Evolutionary conservation across 768 basidiomycete species (phyloP), one percentile per base, ranked within the genome.

Genomic region (Tylopilus vinaceipallidus): DNA sequence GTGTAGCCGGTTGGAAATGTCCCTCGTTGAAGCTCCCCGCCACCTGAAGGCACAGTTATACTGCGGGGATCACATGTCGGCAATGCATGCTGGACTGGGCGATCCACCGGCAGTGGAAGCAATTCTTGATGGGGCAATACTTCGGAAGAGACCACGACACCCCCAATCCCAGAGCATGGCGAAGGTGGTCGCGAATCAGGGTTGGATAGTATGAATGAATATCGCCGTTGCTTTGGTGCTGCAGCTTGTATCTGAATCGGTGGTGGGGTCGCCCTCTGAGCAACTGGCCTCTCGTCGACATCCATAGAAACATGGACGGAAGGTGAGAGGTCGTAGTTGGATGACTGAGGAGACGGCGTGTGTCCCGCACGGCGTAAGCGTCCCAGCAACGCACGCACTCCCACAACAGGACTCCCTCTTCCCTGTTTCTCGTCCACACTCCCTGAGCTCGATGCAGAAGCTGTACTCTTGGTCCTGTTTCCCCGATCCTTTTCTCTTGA

Each of bases 181-280:
- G 65, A 59, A 27, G 58, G 38, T n/a, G 56, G 56, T 14, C 50
- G 52, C n/a, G 57, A 55, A 42, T 67, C 67, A 23, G 66, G 66
- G 34, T 67, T 67, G 7, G 65, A 67, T 14, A 67, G 67, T 17
- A 67, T 52, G 42, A 66, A 69, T 3, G 64, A 66, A 48, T 58
- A 59, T 41, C 47, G 62, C 9, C 53, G 53, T 50, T 55, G 64
- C 0, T 32, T 52, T 6, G 56, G 55, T 1, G 56, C 67, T 23
- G 60, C 50, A 19, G 35, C 43, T 3, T 53, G 43, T 4, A 49
- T 16, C 24, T 54, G 56, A 44, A 53, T 50, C 11, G 58, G 61
- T 10, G 52, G 62, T 39, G 53, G 49, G 6, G 48, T 60, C 29
- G n/a, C 14, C 27, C 27, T 52, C 33, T 29, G 45, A 14, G 29